These are phyloP conservation scores for Cyberlindnera nakhonratchasimensis DNA, from an alignment of 805 yeast genomes.

Conservation along the genomic window DNA sequence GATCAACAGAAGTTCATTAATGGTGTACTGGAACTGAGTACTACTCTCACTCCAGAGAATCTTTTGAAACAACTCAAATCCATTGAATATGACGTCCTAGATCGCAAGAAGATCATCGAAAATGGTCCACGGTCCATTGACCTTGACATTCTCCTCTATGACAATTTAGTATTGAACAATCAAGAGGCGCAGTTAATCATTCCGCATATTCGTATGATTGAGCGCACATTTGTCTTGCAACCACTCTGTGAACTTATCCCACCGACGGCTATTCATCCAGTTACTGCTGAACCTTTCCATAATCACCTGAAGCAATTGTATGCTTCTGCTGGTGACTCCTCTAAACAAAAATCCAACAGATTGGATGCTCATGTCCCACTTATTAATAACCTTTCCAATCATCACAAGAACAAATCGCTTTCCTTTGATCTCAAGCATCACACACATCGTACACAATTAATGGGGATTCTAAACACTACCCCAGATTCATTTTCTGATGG, in stretches of 20 bases:
- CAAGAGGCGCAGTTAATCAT: conserved; percentile 54
- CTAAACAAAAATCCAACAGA: conserved; percentile 47
- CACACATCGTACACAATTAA: conserved; percentile 55
- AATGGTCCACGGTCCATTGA: conserved; percentile 95
- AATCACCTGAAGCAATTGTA: conserved; percentile 61
- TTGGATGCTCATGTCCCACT: conserved; percentile 52
- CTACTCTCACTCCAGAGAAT: conserved; percentile 59
- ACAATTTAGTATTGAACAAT: conserved; percentile 48
- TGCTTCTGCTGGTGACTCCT: conserved; percentile 27
- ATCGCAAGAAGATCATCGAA: conserved; percentile 71
- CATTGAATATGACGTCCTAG: conserved; percentile 70
- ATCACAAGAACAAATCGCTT: conserved; percentile 27
- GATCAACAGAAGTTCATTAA: conserved; percentile 82
- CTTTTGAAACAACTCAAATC: conserved; percentile 60
- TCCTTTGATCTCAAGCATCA: conserved; percentile 44
- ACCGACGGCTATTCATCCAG: conserved; percentile 70
- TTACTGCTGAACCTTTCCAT: conserved; percentile 77
- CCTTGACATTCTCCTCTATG: conserved; percentile 75
- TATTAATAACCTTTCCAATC: conserved; percentile 22
- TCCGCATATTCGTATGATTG: conserved; percentile 88
- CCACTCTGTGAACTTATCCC: conserved; percentile 83
- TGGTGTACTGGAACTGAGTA: conserved; percentile 71
- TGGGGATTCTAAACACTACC: conserved; percentile 88
- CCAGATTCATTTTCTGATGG: conserved; percentile 98
- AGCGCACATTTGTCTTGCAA: conserved; percentile 82